Evolutionary conservation across 1,284 basidiomycete species (phyloP).

Genomic region (Meira nashicola): DNA sequence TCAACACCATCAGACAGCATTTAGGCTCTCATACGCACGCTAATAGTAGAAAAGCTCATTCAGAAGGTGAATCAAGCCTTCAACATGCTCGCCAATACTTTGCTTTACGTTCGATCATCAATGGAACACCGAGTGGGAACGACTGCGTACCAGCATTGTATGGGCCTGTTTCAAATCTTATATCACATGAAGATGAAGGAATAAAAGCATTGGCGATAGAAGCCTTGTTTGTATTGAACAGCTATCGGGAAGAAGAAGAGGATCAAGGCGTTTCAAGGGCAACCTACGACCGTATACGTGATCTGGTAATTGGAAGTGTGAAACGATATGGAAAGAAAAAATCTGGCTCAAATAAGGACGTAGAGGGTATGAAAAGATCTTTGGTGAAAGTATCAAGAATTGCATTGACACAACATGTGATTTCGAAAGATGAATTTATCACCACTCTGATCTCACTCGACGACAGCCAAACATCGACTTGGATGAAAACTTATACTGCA

Average conservation of each 20-base stretch:
- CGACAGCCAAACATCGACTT: background rate
- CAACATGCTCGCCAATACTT: background rate
- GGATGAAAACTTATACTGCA: background rate
- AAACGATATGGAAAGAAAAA: background rate
- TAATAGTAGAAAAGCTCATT: background rate
- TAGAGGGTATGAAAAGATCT: background rate
- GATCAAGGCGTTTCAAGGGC: background rate
- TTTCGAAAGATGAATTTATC: background rate
- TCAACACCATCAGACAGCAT: conserved; percentile 25
- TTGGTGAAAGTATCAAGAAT: background rate
- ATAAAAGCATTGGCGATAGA: conserved; percentile 1
- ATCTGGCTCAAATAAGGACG: no score
- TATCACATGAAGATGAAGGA: background rate
- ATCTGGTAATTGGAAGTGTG: background rate
- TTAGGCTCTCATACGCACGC: conserved; percentile 1
- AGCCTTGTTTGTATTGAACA: background rate
- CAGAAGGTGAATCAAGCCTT: background rate
- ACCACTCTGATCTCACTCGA: background rate
- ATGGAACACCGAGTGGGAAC: background rate
- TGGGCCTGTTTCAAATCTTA: background rate
- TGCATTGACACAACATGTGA: background rate
- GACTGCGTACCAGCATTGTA: conserved; percentile 6
- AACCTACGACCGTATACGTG: background rate
- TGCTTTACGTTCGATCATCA: conserved; percentile 5
- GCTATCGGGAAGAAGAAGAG: background rate